A percentile compares a stretch with the other conserved stretches of the same genome.
phyloP scores from a whole-genome alignment of 2,329 filamentous ascomycete species.

The Colletotrichum gloeosporioides region DNA sequence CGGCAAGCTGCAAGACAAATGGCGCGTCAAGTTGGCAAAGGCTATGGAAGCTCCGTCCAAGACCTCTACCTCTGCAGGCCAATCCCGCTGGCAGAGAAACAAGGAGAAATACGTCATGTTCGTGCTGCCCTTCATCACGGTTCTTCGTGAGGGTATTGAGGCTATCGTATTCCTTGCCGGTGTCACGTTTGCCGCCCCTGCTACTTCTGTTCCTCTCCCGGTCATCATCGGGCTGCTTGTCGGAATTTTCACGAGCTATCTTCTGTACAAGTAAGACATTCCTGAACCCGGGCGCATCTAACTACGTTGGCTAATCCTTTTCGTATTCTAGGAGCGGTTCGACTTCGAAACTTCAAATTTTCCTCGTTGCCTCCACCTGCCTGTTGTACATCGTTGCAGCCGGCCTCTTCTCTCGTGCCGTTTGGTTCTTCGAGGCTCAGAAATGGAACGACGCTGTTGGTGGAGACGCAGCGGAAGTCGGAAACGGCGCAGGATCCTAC shows the following conservation, averaged over 20 bases:
- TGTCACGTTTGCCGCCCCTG: slow-evolving; percentile 79
- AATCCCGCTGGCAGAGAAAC: slow-evolving; percentile 59
- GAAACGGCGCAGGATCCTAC: slow-evolving; percentile 74
- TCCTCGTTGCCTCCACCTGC: slow-evolving; percentile 83
- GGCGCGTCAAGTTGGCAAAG: slow-evolving; percentile 82
- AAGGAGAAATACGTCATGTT: slow-evolving; percentile 87
- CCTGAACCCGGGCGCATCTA: not conserved
- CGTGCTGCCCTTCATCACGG: slow-evolving; percentile 83
- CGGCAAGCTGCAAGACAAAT: slow-evolving; percentile 85
- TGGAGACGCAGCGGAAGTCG: slow-evolving; percentile 56
- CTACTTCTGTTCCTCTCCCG: slow-evolving; percentile 77
- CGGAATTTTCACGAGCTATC: slow-evolving; percentile 70
- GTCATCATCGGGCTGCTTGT: slow-evolving; percentile 76
- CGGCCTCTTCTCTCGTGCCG: slow-evolving; percentile 77
- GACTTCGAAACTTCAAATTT: slow-evolving; percentile 63
- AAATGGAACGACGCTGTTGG: slow-evolving; percentile 71
- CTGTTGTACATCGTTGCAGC: slow-evolving; percentile 85
- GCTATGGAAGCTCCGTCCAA: slow-evolving; percentile 48
- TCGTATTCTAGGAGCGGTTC: slow-evolving; percentile 43
- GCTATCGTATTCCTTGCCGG: slow-evolving; percentile 87
- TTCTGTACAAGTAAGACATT: slow-evolving; percentile 75
- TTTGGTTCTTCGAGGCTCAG: slow-evolving; percentile 78
- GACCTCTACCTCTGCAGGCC: not conserved
- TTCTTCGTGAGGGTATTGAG: slow-evolving; percentile 84
- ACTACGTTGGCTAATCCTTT: not conserved